Percentiles rank a stretch among this genome's conserved stretches.
phyloP scores from a whole-genome alignment of 192 early-diverging fungal genomes.

The Phycomyces nitens region DNA sequence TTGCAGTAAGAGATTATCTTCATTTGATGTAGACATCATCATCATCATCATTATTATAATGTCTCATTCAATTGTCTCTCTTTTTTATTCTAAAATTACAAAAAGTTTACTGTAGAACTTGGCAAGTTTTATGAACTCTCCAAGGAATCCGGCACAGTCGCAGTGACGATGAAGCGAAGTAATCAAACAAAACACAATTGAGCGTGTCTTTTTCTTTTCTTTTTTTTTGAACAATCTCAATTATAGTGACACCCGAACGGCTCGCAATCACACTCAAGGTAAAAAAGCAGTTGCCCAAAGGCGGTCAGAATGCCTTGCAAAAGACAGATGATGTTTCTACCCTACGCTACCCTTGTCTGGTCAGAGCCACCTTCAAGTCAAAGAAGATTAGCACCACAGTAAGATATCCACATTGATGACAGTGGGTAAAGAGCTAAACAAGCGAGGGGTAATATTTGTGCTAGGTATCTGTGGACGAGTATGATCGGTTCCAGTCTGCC shows the following conservation, averaged over 20 bases:
- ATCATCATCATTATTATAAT: not conserved
- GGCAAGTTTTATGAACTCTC: conserved; percentile 33
- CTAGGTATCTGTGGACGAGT: conserved; percentile 29
- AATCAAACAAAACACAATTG: not conserved
- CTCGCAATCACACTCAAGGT: conserved; percentile 8
- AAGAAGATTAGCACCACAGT: conserved; percentile 32
- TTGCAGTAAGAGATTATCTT: conserved; percentile 18
- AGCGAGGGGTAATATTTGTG: not conserved
- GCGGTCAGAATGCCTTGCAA: conserved; percentile 9
- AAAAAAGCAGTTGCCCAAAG: conserved; percentile 24
- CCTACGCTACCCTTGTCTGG: conserved; percentile 21
- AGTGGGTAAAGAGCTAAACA: no score
- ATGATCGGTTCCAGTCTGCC: conserved; percentile 28
- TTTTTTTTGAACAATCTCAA: not conserved
- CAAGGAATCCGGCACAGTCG: conserved; percentile 25
- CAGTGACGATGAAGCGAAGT: conserved; percentile 40
- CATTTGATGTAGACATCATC: not conserved
- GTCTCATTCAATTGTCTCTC: not conserved
- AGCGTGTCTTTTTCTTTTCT: not conserved
- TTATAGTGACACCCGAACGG: conserved; percentile 20
- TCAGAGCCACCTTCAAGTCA: conserved; percentile 26
- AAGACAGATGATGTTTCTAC: not conserved
- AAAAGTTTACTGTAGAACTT: conserved; percentile 37
- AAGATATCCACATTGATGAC: no score
- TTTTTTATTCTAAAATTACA: conserved; percentile 4